Base-by-base conservation (phyloP, 148 eudicot species). In the Rhododendron henanense region DNA sequence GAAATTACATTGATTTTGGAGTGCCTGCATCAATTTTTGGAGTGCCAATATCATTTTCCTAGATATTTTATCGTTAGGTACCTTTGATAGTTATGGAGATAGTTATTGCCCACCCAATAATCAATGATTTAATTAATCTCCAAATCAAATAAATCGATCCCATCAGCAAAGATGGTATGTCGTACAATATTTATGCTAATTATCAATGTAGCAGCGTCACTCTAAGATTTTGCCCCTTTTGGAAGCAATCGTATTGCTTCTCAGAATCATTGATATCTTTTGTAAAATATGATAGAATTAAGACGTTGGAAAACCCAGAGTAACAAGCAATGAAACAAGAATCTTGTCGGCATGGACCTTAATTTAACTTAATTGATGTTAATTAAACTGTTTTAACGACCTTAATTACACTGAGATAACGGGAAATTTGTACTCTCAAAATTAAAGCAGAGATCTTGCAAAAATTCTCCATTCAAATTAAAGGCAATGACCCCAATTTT, bases 21-120 rank as follows among this genome's bases (percentile, higher is more conserved):
- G 28, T 28, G 28, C 28, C 28, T 28, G 28, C 28, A 28, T 28
- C 28, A 28, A 28, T 28, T 28, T 28, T 28, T 28, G 28, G 28
- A 28, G 28, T 28, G 28, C 28, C 28, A 28, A 28, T 28, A 28
- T 28, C 28, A 28, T 28, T 28, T 28, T 28, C 28, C 28, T 71
- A 25, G 11, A 10, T 23, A 25, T 28, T 35, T 33, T 25, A 71
- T 4, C 10, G 14, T 8, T 16, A 9, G 37, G 39, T 53, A 59
- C 44, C 39, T 73, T 44, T 15, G 85, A 82, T 25, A 82, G 85
- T 16, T 57, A 86, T 75, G 41, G 88, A 63, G 88, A 86, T n/a
- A 82, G 85, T 16, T 59, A 82, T 82, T 55, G 88, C 76, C 47
- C 77, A 82, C 85, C 88, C 83, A 82, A 82, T 59, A 59, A 82